Evolutionary conservation across 1,139 yeast genomes (phyloP), one percentile per base, ranked within the genome.

Genomic region (Geotrichum klebahnii): DNA sequence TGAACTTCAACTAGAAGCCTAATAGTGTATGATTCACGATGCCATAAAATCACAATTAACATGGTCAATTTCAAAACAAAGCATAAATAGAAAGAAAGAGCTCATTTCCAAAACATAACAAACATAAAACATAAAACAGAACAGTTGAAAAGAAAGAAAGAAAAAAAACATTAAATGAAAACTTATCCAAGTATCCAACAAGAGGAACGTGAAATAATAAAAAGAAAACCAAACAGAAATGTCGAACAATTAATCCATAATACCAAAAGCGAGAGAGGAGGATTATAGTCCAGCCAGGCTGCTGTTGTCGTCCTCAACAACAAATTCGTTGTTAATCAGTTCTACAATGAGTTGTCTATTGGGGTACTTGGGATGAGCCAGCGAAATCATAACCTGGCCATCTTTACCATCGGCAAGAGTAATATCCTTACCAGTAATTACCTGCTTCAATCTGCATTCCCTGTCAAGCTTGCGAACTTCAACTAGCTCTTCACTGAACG

Each of bases 301-400:
- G 46, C 60, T 57, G 22, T 56, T 53, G 42, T 61, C 66, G 51
- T 65, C 68, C 12, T 62, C 66, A n/a, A 58, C 60, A 5, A 63
- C 67, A 53, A 63, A 64, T 53, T 66, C 69, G 49, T 66, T 67
- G 34, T 57, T 58, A 9, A 61, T 57, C 31, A 72, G 57, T 54
- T 70, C 71, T 34, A 69, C 61, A 26, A 71, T 57, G 24, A 86
- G 64, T 63, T 86, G 95, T 55, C 86, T 69, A 1, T 83, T 89
- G 1, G 75, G 70, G 5, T 78, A 75, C 55, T 70, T 69, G 0
- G 96, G 96, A 62, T 87, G 89, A 12, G 90, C 88, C 73, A 85
- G 72, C 2, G 76, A 68, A 29, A 84, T 68, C 40, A 75, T 71
- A 23, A 81, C 69, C 45, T 70, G 70, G 4, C 76, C 76, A 24